Conservation (phyloP, 148 eudicot species). For the Rhododendron williamsianum region DNA sequence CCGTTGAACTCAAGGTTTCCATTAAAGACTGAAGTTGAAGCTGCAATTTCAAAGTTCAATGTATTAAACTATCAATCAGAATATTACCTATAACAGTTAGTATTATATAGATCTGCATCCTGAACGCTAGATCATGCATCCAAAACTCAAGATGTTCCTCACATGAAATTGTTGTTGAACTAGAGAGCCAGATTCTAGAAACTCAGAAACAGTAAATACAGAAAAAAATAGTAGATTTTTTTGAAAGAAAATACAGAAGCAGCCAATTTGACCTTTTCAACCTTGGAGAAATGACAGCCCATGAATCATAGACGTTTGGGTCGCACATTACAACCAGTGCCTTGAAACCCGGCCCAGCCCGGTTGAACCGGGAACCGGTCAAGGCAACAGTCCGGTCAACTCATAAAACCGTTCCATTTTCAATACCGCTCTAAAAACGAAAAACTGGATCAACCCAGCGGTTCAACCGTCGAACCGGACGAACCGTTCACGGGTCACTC, state of each 20-base stretch:
- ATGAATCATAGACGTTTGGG: not conserved
- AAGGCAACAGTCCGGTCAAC: no score
- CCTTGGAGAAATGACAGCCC: not conserved
- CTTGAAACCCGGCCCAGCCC: no score
- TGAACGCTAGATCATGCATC: not conserved
- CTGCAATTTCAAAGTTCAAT: slow-evolving; percentile 43
- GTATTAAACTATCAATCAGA: slow-evolving; percentile 9
- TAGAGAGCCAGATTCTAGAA: not conserved
- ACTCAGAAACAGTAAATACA: not conserved
- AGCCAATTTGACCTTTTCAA: not conserved
- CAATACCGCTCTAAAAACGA: no score
- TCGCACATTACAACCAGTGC: not conserved
- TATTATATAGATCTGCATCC: not conserved
- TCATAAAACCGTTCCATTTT: no score
- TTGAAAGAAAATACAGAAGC: not conserved
- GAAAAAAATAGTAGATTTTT: not conserved
- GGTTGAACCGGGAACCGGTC: no score
- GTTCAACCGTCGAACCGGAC: no score
- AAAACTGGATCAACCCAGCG: no score
- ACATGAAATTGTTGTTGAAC: not conserved
- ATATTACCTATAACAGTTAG: not conserved
- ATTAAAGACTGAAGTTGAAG: slow-evolving; percentile 94
- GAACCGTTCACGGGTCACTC: no score
- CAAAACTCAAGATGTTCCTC: not conserved
- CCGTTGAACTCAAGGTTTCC: slow-evolving; percentile 93